Conservation (phyloP, 1,139 yeast species). For the Blastobotrys buckinghamii region DNA sequence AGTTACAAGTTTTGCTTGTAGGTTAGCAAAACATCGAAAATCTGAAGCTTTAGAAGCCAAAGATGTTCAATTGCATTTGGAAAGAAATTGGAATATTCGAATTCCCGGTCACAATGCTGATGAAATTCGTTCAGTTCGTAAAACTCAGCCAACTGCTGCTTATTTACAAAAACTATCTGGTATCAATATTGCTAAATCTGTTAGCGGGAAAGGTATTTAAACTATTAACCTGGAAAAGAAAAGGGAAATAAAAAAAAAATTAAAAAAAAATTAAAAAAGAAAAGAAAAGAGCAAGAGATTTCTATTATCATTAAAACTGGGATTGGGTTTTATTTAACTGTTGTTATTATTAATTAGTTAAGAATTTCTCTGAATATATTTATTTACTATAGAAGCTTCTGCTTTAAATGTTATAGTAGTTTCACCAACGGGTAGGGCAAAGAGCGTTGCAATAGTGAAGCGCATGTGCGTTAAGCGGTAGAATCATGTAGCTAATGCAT, state of each 20-base stretch:
- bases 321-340: too few species aligned
- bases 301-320: too few species aligned
- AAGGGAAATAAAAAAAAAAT: neutral
- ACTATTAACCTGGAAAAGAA: neutral
- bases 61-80: constrained; percentile 88
- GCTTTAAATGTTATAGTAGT: too few species aligned
- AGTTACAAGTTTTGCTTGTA: constrained; percentile 89
- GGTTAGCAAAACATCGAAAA: constrained; percentile 89
- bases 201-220: constrained; percentile 23
- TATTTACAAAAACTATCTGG: constrained; percentile 70
- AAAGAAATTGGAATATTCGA: constrained; percentile 91
- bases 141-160: constrained; percentile 66
- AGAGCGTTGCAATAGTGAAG: too few species aligned
- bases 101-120: constrained; percentile 92
- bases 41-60: constrained; percentile 82
- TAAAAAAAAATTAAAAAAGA: too few species aligned
- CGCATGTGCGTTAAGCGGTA: too few species aligned
- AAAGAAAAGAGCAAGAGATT: neutral
- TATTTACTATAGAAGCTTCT: too few species aligned
- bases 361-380: too few species aligned
- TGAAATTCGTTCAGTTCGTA: constrained; percentile 78
- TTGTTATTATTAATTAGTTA: too few species aligned
- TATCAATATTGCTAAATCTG: constrained; percentile 42
- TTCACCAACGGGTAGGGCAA: too few species aligned
- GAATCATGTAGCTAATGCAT: too few species aligned